A percentile compares a stretch with the other conserved stretches of the same genome.
phyloP scores from a whole-genome alignment of 2,329 filamentous ascomycete species.

The Penicillium sp. region DNA sequence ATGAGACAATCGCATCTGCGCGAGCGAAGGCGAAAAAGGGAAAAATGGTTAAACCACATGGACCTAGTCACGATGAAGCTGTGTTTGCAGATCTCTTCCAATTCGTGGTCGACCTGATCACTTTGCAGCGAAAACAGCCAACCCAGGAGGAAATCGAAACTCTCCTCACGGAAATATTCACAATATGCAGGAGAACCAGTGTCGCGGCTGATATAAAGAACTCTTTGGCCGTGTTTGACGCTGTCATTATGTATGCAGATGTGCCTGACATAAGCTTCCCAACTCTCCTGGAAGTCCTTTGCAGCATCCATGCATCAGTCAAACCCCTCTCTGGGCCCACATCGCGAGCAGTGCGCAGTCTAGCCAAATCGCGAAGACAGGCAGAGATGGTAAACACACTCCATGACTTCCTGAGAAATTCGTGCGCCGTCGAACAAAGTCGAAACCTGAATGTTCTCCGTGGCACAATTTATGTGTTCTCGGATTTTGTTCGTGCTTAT shows the following conservation, averaged over 20 bases:
- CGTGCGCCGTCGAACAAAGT: constrained; percentile 28
- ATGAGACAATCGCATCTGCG: constrained; percentile 35
- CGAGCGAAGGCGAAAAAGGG: constrained; percentile 39
- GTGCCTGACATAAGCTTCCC: constrained; percentile 39
- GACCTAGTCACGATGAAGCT: constrained; percentile 34
- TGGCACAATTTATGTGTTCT: constrained; percentile 41
- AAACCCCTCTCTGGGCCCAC: constrained; percentile 44
- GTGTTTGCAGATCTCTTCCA: constrained; percentile 40
- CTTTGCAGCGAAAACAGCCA: constrained; percentile 40
- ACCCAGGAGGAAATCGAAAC: constrained; percentile 35
- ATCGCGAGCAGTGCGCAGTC: constrained; percentile 41
- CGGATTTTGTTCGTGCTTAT: constrained; percentile 40
- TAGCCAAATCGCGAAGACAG: constrained; percentile 40
- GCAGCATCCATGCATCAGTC: constrained; percentile 45
- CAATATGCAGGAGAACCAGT: constrained; percentile 42
- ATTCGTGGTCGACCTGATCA: constrained; percentile 43
- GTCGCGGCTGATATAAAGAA: constrained; percentile 44
- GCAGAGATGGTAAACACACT: constrained; percentile 40
- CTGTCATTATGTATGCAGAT: constrained; percentile 42
- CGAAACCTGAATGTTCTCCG: constrained; percentile 42
- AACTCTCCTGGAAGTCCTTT: constrained; percentile 41
- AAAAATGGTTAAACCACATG: constrained; percentile 33
- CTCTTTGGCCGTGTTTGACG: constrained; percentile 41
- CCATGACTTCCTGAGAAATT: constrained; percentile 36
- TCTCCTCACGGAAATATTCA: constrained; percentile 39